Evolutionary conservation across 2,329 filamentous ascomycete species (phyloP).

Genomic region (Acrocalymma vagum): DNA sequence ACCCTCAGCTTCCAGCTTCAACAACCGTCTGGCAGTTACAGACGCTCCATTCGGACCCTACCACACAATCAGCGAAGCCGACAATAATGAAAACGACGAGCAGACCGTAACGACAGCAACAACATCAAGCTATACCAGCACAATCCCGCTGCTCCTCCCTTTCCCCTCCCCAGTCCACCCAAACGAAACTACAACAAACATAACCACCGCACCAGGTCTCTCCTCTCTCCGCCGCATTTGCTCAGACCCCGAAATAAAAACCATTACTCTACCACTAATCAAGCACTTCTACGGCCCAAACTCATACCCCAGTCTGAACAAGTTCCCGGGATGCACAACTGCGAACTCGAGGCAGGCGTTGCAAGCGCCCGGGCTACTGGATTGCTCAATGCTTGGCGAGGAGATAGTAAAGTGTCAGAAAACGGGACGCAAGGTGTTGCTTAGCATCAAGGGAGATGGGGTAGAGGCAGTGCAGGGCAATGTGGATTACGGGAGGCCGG

Average conservation of each 20-base stretch:
- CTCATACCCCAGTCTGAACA: slow-evolving; percentile 39
- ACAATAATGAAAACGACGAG: not conserved
- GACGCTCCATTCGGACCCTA: too few relatives aligned
- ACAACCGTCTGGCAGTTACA: too few relatives aligned
- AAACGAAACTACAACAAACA: not conserved
- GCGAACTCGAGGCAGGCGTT: slow-evolving; percentile 38
- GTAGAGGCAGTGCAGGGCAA: slow-evolving; percentile 28
- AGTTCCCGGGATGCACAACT: slow-evolving; percentile 46
- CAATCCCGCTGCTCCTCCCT: not conserved
- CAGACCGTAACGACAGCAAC: slow-evolving; percentile 1
- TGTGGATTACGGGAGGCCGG: slow-evolving; percentile 23
- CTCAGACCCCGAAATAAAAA: slow-evolving; percentile 42
- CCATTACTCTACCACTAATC: slow-evolving; percentile 48
- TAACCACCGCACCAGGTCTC: slow-evolving; percentile 24
- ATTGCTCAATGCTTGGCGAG: slow-evolving; percentile 47
- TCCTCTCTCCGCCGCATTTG: slow-evolving; percentile 42
- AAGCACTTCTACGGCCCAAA: slow-evolving; percentile 39
- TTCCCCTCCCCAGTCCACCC: not conserved
- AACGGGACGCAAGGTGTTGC: slow-evolving; percentile 49
- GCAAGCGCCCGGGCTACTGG: slow-evolving; percentile 48
- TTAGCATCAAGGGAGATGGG: slow-evolving; percentile 45
- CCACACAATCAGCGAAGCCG: too few relatives aligned
- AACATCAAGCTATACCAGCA: not conserved
- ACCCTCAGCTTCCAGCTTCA: too few relatives aligned
- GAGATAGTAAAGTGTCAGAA: slow-evolving; percentile 47